Conservation (phyloP, 768 basidiomycete species). For the Tulasnella sp. region DNA sequence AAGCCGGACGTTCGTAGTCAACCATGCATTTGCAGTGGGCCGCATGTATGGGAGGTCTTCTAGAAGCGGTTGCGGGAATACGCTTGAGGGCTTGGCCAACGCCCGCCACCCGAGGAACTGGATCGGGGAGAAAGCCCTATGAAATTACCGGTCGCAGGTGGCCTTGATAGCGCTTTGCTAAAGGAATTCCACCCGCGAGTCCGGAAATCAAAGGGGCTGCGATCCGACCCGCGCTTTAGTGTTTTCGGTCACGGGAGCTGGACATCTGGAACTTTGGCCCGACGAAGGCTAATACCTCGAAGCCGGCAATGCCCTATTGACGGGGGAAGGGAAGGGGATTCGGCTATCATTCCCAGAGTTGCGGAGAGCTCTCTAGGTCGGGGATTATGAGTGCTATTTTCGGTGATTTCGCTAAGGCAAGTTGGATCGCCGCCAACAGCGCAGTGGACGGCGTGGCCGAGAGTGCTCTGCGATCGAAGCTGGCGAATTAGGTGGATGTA, state of each 20-base stretch:
- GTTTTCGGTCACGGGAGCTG: slow-evolving; percentile 41
- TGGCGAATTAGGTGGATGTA: slow-evolving; percentile 5
- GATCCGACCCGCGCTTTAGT: slow-evolving; percentile 33
- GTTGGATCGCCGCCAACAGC: not conserved
- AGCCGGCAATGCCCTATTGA: slow-evolving; percentile 59
- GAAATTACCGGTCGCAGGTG: no score
- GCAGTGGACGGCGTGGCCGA: not conserved
- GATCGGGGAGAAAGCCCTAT: slow-evolving; percentile 18
- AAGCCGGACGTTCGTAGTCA: no score
- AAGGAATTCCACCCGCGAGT: no score
- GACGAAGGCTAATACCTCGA: slow-evolving; percentile 43
- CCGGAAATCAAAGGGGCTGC: slow-evolving; percentile 26
- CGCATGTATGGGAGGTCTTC: slow-evolving; percentile 14
- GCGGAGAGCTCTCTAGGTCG: slow-evolving; percentile 63
- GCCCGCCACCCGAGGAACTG: slow-evolving; percentile 17
- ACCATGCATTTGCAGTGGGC: no score
- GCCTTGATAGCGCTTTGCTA: no score
- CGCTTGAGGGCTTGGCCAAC: slow-evolving; percentile 15
- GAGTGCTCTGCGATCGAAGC: slow-evolving; percentile 11
- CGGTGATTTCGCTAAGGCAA: not conserved
- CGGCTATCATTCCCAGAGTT: slow-evolving; percentile 53
- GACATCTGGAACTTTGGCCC: slow-evolving; percentile 39
- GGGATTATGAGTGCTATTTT: slow-evolving; percentile 57
- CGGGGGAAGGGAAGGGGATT: slow-evolving; percentile 45
- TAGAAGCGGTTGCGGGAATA: slow-evolving; percentile 27